Percentiles rank a stretch among this genome's conserved stretches.
Evolutionary conservation across 306 rosid species (phyloP).

Genomic region (Luffa acutangula): DNA sequence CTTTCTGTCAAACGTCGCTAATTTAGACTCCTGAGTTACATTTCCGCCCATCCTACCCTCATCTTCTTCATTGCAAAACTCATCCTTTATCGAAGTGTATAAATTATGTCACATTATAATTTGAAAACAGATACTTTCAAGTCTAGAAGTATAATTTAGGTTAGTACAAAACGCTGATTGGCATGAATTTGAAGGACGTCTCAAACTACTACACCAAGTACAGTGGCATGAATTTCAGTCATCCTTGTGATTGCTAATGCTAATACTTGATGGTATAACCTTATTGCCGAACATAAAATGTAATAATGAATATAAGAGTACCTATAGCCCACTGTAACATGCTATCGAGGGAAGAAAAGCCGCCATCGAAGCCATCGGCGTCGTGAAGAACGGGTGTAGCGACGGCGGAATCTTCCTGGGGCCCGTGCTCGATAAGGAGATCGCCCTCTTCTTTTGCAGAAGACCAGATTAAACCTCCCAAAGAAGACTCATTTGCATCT

Average conservation of each 20-base stretch:
- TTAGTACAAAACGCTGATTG: too few relatives aligned
- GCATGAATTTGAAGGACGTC: not conserved
- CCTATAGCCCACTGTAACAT: slow-evolving; percentile 95
- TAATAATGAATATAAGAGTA: not conserved
- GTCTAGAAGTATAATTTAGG: not conserved
- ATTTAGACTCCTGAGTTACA: not conserved
- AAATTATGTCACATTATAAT: not conserved
- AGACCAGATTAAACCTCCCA: slow-evolving; percentile 29
- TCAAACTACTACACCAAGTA: not conserved
- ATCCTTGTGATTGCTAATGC: not conserved
- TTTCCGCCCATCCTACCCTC: not conserved
- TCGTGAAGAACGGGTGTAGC: not conserved
- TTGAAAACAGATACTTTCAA: not conserved
- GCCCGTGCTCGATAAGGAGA: slow-evolving; percentile 16
- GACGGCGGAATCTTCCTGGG: slow-evolving; percentile 14
- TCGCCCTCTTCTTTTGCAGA: slow-evolving; percentile 40
- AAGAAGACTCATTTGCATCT: slow-evolving; percentile 6
- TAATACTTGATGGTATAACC: not conserved
- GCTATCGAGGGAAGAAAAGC: slow-evolving; percentile 75
- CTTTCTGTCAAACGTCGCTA: not conserved
- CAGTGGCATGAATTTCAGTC: not conserved
- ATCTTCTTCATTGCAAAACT: not conserved
- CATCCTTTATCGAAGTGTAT: not conserved
- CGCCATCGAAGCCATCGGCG: slow-evolving; percentile 47
- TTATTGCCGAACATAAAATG: not conserved